Evolutionary conservation across 1,284 basidiomycete species (phyloP), one percentile per base, ranked within the genome.

Genomic region (Coniferiporia sulphurascens): DNA sequence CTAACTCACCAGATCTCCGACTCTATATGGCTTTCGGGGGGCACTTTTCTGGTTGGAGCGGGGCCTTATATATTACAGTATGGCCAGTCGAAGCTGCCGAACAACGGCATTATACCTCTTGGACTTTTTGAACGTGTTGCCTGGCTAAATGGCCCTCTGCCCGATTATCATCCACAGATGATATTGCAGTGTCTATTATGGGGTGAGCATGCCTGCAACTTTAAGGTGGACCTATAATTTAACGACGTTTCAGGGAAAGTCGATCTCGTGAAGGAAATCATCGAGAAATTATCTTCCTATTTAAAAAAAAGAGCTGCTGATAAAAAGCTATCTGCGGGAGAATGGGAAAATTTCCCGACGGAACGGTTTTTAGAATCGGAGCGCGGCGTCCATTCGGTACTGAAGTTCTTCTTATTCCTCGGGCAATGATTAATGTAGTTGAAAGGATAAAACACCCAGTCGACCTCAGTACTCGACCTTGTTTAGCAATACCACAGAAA

Each of bases 121-220:
- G 80, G 82, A 62, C 77, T 95, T 21, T 91, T 94, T 63, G 89
- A 94, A 67, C 79, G 89, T 65, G 90, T 93, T 46, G 90, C 89
- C 4, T 74, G 85, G 62, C 78, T 84, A 55, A 95, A 94, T 70
- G 92, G 91, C 0, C 93, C 93, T 1, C 73, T 97, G 48, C 82
- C 84, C 34, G 91, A 96, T 70, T 94, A 91, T 70, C 91, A 96
- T 72, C 94, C 94, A 1, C 92, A 95, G 66, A 89, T 95, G 79
- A 72, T 97, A 12, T 75, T 93, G n/a, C 95, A 96, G 68, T 94
- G 91, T 68, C 76, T 97, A 46, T 74, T 95, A 12, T 95, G 94
- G 92, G 87, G 93, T 95, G 64, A 62, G 83, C 64, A 38, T 32
- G 15, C 38, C 52, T 13, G 57, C 50, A 15, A 34, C 50, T 61